phyloP scores from a whole-genome alignment of 1,139 yeast species.

The Magnusiomyces tetraspermus region DNA sequence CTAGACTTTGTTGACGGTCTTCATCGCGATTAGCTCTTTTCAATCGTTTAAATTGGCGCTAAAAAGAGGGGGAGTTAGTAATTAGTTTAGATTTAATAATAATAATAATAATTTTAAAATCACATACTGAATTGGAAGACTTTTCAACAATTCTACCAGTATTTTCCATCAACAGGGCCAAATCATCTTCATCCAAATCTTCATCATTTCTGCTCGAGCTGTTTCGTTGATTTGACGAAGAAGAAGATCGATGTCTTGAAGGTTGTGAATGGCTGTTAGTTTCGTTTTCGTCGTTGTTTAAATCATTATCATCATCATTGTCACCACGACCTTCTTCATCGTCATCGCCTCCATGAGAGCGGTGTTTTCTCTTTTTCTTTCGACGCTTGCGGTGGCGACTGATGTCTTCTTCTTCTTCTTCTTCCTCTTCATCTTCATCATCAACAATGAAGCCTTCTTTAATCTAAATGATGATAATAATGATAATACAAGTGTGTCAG shows the following conservation, averaged over 20 bases:
- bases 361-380: slow-evolving; percentile 20
- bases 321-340: slow-evolving; percentile 93
- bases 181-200: slow-evolving; percentile 86
- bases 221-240: too few relatives aligned
- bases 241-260: too few relatives aligned
- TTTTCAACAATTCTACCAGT: slow-evolving; percentile 45
- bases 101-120: too few relatives aligned
- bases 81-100: background rate
- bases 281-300: too few relatives aligned
- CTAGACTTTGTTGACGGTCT: slow-evolving; percentile 27
- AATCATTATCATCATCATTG: too few relatives aligned
- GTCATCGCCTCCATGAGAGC: slow-evolving; percentile 44
- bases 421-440: slow-evolving; percentile 66
- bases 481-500: background rate
- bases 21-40: slow-evolving; percentile 44
- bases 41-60: slow-evolving; percentile 61
- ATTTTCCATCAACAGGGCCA: slow-evolving; percentile 83
- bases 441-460: slow-evolving; percentile 93
- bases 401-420: slow-evolving; percentile 40
- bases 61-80: slow-evolving; percentile 2
- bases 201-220: slow-evolving; percentile 44
- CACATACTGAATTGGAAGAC: slow-evolving; percentile 6
- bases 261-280: too few relatives aligned
- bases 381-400: slow-evolving; percentile 26
- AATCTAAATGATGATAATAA: slow-evolving; percentile 33